phyloP scores from a whole-genome alignment of 495 filamentous ascomycete genomes.

The Trichoderma asperelloides region DNA sequence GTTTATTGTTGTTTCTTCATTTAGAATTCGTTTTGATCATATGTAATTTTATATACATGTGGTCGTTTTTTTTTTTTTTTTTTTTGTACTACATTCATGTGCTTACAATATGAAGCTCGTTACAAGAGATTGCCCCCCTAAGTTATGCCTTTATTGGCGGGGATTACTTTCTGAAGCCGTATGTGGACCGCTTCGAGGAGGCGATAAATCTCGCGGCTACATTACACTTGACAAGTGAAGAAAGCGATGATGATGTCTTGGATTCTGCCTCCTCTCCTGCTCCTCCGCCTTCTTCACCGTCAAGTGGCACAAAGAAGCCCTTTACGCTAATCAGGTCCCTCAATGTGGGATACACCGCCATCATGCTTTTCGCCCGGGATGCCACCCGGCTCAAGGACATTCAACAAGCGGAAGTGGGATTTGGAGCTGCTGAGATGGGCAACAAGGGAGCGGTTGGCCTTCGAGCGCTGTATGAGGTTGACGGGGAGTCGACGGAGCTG shows the following conservation, averaged over 20 bases:
- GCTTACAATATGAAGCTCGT: constrained; percentile 41
- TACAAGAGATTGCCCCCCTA: constrained; percentile 88
- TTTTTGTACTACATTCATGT: constrained; percentile 6
- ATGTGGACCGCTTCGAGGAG: constrained; percentile 56
- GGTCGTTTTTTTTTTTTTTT: not conserved
- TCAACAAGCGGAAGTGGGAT: constrained; percentile 65
- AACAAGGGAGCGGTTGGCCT: constrained; percentile 90
- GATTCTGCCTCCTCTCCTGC: not conserved
- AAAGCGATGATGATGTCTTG: constrained; percentile 9
- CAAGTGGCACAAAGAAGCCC: constrained; percentile 13
- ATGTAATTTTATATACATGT: not conserved
- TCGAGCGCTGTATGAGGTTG: constrained; percentile 48
- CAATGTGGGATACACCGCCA: constrained; percentile 80
- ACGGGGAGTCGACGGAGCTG: constrained; percentile 43
- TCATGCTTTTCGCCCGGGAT: constrained; percentile 70
- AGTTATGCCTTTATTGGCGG: constrained; percentile 69
- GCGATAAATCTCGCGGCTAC: constrained; percentile 60
- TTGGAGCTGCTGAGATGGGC: constrained; percentile 78
- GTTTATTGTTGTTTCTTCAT: not conserved
- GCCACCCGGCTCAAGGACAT: constrained; percentile 46
- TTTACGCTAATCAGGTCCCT: constrained; percentile 45
- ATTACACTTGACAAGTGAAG: constrained; percentile 11
- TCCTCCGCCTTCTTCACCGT: not conserved
- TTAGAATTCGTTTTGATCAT: not conserved
- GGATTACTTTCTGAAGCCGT: constrained; percentile 67